A percentile compares a stretch with the other conserved stretches of the same genome.
These are phyloP conservation scores for Dothiorella sarmentorum DNA, from an alignment of 2,329 filamentous ascomycete species.

Conservation along the genomic window DNA sequence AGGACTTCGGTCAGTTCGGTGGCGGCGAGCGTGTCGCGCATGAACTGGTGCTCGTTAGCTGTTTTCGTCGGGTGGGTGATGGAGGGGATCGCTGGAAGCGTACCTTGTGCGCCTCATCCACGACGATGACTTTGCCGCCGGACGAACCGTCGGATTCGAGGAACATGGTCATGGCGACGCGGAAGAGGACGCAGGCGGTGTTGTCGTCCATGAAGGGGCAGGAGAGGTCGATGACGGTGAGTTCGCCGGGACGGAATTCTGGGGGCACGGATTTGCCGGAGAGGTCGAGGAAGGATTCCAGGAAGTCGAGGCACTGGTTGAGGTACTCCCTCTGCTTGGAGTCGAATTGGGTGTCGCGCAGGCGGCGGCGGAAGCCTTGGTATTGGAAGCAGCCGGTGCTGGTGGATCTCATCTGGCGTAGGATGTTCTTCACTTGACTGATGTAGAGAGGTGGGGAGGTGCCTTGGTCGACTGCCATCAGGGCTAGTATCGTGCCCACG, in stretches of 20 bases:
- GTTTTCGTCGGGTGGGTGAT: background rate
- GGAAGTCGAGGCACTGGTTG: slow-evolving; percentile 56
- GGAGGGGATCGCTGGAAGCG: slow-evolving; percentile 37
- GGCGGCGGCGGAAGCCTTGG: slow-evolving; percentile 49
- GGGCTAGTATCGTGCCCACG: slow-evolving; percentile 50
- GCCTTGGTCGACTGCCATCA: slow-evolving; percentile 51
- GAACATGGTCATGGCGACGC: slow-evolving; percentile 67
- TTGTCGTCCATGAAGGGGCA: slow-evolving; percentile 66
- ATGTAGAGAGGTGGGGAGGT: slow-evolving; percentile 54
- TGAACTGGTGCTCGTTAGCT: background rate
- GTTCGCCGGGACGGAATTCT: slow-evolving; percentile 40
- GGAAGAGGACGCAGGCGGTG: slow-evolving; percentile 68
- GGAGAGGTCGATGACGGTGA: slow-evolving; percentile 69
- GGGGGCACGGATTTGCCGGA: background rate
- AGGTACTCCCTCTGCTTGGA: slow-evolving; percentile 54
- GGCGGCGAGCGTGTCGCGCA: slow-evolving; percentile 42
- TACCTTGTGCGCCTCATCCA: slow-evolving; percentile 76
- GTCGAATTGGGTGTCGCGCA: slow-evolving; percentile 54
- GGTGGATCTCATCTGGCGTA: background rate
- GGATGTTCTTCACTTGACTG: background rate
- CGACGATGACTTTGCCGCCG: slow-evolving; percentile 57
- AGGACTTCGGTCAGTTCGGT: slow-evolving; percentile 59
- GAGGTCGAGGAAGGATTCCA: slow-evolving; percentile 59
- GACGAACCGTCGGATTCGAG: slow-evolving; percentile 47
- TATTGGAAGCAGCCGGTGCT: background rate